Percentiles rank a stretch among this genome's conserved stretches.
Conservation (phyloP, 208 protist genomes). For the Wallacemonas sp. region DNA sequence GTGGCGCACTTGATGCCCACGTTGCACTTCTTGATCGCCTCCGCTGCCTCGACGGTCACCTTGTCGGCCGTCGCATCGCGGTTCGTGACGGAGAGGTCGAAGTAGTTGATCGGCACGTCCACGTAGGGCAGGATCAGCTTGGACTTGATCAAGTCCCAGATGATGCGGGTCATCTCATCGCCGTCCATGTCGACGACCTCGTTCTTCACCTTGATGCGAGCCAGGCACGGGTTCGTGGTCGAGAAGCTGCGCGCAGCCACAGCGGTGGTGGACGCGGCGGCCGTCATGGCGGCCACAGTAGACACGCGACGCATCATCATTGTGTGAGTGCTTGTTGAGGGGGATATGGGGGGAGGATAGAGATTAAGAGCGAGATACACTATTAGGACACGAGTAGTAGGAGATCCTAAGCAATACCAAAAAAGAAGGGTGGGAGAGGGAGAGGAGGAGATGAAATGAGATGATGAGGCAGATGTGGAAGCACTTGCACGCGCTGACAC, state of each 20-base stretch:
- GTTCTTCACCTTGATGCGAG: conserved; percentile 88
- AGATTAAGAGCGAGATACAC: background rate
- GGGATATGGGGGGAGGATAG: background rate
- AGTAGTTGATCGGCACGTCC: conserved; percentile 96
- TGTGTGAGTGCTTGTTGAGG: no score
- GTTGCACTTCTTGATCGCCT: conserved; percentile 94
- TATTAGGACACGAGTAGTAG: background rate
- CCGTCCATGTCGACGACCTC: conserved; percentile 97
- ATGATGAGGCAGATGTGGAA: no score
- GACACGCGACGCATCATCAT: conserved; percentile 63
- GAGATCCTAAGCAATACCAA: no score
- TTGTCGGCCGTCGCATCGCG: conserved; percentile 96
- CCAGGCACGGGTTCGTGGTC: conserved; percentile 49
- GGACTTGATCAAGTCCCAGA: conserved; percentile 97
- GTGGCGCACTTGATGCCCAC: conserved; percentile 99
- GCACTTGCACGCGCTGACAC: no score
- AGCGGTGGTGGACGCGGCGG: conserved; percentile 17
- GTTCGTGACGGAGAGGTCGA: conserved; percentile 94
- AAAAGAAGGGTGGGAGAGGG: background rate
- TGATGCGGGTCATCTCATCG: conserved; percentile 98
- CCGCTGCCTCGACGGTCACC: conserved; percentile 94
- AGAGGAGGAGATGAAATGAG: background rate
- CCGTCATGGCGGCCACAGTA: conserved; percentile 18
- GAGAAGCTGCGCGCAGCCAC: conserved; percentile 34
- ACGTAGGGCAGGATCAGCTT: conserved; percentile 97